Evolutionary conservation across 2,329 filamentous ascomycete genomes (phyloP), one percentile per base, ranked within the genome.

Genomic region (Davidsoniella neocaledoniae): DNA sequence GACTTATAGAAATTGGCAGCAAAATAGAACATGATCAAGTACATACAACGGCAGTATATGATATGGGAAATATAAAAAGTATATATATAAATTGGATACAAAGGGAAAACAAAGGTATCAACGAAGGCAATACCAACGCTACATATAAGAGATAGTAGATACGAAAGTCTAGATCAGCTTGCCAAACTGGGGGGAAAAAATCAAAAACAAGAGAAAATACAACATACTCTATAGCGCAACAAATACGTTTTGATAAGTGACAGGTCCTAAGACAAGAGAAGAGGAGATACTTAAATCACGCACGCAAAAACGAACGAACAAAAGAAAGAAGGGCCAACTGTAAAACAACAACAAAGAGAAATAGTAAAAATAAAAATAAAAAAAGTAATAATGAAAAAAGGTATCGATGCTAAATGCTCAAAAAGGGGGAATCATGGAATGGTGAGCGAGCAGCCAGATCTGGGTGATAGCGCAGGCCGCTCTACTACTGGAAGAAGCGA

Each of bases 401-500:
- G 26, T 33, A 33, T 33, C 7, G 26, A 43, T 48, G 40, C 29
- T 26, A 26, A 41, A 49, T 40, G n/a, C 14, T 26, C 38, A 40
- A 29, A 40, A 51, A 42, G 36, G 29, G 49, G 49, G 44, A 47
- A 48, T 51, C 44, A 51, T 25, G 21, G 40, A 48, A 51, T 33
- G 21, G 10, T 10, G 26, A 33, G 39, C 23, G 39, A 17, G 26
- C 39, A 43, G 41, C 46, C 40, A 50, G 19, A 40, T 29, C 43
- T 29, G 29, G 39, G 39, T 46, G 33, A 33, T 33, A 33, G 26
- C 26, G 26, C 26, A 33, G 26, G 26, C 26, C 26, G 26, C 26
- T 33, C 8, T 33, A 33, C 26, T 33, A 33, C 26, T 33, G n/a
- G 16, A 43, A 38, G 17, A 26, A 44, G 14, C 12, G 23, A 17